Evolutionary conservation across 176 grass and related monocot species (phyloP), one percentile per base, ranked within the genome.

Genomic region (Themeda triandra): DNA sequence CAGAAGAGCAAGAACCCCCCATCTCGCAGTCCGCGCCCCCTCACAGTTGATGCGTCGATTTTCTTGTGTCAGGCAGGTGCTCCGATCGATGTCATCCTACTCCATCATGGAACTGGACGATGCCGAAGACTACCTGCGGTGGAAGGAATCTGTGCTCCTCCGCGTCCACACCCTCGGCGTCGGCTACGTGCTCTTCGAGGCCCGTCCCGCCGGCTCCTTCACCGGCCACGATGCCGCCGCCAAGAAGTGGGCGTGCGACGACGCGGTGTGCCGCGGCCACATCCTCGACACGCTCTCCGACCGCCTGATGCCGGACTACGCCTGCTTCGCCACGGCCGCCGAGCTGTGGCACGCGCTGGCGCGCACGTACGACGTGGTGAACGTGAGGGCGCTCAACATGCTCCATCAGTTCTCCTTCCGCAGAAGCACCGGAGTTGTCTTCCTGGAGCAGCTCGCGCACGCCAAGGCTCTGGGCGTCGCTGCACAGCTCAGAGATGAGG

Each of bases 211-310:
- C 15, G 15, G 17, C 8, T n/a, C n/a, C n/a, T n/a, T n/a, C n/a
- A n/a, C n/a, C 41, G 2, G 12, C 42, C 21, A 24, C 36, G 67
- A 41, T 10, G 29, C 78, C 46, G 51, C 58, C 10, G 48, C 37
- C 35, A 40, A 53, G 58, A 60, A 45, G n/a, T 71, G 86, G 86
- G 70, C 23, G 13, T 46, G 7, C 63, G 80, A 83, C 86, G 73
- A 88, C 72, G 63, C 80, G 9, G 5, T 88, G 8, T 88, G 63
- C 69, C 84, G 84, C 21, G 84, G 84, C 76, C 84, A 87, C 84
- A 49, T 87, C 77, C 69, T 71, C 2, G 45, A 28, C 82, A 46
- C 13, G 87, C 67, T 77, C 76, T 73, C 76, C 21, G 76, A 89
- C 83, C 69, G 77, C 77, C 24, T 85, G 31, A 63, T 89, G 27